These are phyloP conservation scores for Porphyra umbilicalis DNA, from an alignment of 31 red algal species.

Conservation along the genomic window DNA sequence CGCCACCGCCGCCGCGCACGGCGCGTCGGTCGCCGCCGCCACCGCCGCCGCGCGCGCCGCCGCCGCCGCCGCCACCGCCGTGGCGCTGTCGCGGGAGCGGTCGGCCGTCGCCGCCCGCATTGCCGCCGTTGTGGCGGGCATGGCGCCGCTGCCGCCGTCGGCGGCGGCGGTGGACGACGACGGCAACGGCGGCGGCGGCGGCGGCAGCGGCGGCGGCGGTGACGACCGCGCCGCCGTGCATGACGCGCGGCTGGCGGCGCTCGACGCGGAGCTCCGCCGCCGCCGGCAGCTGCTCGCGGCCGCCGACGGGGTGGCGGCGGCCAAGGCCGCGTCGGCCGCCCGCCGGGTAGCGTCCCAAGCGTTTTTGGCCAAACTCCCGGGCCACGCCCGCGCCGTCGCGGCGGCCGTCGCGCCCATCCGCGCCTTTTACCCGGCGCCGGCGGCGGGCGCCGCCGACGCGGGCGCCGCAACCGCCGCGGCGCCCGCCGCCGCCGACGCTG, in stretches of 20 bases:
- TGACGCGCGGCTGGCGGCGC: neutral
- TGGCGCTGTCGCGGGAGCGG: neutral
- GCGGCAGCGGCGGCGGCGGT: neutral
- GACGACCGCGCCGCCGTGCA: neutral
- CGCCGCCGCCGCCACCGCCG: neutral
- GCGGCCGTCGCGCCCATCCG: neutral
- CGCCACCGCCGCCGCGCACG: neutral
- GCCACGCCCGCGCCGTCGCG: neutral
- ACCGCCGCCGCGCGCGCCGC: neutral
- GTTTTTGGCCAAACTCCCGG: neutral
- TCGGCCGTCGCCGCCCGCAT: neutral
- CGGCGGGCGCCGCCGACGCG: neutral
- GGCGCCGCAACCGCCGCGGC: no score
- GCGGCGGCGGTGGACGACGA: neutral
- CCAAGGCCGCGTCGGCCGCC: neutral
- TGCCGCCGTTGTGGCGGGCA: neutral
- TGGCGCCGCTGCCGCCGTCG: neutral
- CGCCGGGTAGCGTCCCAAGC: neutral
- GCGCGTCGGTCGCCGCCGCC: neutral
- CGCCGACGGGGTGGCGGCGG: neutral
- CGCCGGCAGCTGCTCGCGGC: neutral
- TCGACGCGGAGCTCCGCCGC: neutral
- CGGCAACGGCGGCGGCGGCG: neutral
- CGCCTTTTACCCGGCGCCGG: neutral
- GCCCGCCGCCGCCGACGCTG: neutral